A percentile compares a stretch with the other conserved stretches of the same genome.
phyloP scores from a whole-genome alignment of 1,284 basidiomycete genomes.

The Dichomitus squalens region DNA sequence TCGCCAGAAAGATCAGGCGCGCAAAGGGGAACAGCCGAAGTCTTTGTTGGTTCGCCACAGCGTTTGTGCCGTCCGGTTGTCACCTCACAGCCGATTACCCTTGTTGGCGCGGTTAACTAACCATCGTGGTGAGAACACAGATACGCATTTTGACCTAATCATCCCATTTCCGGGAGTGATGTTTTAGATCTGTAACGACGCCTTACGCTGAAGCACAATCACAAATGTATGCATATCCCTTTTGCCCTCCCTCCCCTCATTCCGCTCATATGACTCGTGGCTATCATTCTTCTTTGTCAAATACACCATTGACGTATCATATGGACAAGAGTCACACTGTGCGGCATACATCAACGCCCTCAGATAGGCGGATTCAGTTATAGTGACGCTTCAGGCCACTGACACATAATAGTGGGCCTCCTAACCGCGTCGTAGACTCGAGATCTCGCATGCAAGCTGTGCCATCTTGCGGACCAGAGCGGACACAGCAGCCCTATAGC shows the following conservation, averaged over 20 bases:
- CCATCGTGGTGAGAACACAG: neutral
- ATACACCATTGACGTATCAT: neutral
- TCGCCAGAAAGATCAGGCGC: neutral
- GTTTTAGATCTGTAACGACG: neutral
- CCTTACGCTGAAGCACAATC: neutral
- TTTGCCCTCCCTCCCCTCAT: neutral
- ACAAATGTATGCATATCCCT: neutral
- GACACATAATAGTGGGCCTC: neutral
- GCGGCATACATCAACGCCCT: too few relatives aligned
- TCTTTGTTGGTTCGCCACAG: constrained; percentile 10
- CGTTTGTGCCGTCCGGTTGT: constrained; percentile 2
- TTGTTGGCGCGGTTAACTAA: constrained; percentile 8
- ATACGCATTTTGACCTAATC: neutral
- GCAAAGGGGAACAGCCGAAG: constrained; percentile 7
- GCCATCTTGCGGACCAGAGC: neutral
- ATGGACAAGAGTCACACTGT: neutral
- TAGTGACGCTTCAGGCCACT: too few relatives aligned
- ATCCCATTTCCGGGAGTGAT: neutral
- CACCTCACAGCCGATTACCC: constrained; percentile 4
- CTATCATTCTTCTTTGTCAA: neutral
- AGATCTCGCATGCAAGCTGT: neutral
- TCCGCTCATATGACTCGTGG: neutral
- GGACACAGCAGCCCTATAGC: neutral
- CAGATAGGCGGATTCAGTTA: too few relatives aligned
- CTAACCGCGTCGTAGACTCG: neutral